Evolutionary conservation across 225 moss, liverwort and hornwort species (phyloP).

Genomic region (Pleurozium schreberi): DNA sequence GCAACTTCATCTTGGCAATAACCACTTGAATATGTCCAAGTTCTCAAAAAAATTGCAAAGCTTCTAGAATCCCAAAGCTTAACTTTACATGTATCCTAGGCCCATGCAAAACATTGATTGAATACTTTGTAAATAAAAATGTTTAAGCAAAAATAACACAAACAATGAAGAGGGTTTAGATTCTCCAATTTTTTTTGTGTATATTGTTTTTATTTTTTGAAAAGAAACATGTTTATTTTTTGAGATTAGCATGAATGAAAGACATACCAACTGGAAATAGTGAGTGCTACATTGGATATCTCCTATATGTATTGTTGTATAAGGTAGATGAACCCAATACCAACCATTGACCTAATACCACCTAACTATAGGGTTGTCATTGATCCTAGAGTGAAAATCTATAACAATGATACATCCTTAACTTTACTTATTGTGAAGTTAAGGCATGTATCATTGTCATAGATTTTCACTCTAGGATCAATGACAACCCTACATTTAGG

Average conservation of each 20-base stretch:
- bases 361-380: too few species aligned
- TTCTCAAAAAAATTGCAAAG: background rate
- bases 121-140: background rate
- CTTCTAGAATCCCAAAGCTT: fast-evolving
- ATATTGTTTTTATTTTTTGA: too few species aligned
- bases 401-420: too few species aligned
- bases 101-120: background rate
- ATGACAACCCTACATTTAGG: too few species aligned
- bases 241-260: background rate
- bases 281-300: fast-evolving
- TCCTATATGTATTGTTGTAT: background rate
- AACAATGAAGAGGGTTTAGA: background rate
- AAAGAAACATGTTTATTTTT: too few species aligned
- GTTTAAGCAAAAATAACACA: background rate
- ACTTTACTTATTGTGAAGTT: too few species aligned
- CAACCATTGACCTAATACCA: too few species aligned
- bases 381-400: too few species aligned
- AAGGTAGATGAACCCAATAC: too few species aligned
- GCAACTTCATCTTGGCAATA: fast-evolving
- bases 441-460: too few species aligned
- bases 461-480: too few species aligned
- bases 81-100: fast-evolving
- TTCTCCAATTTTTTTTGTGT: background rate
- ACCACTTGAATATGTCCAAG: background rate
- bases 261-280: background rate